Conservation (phyloP, 345 rosid genomes). For the Moricandia moricandioides region DNA sequence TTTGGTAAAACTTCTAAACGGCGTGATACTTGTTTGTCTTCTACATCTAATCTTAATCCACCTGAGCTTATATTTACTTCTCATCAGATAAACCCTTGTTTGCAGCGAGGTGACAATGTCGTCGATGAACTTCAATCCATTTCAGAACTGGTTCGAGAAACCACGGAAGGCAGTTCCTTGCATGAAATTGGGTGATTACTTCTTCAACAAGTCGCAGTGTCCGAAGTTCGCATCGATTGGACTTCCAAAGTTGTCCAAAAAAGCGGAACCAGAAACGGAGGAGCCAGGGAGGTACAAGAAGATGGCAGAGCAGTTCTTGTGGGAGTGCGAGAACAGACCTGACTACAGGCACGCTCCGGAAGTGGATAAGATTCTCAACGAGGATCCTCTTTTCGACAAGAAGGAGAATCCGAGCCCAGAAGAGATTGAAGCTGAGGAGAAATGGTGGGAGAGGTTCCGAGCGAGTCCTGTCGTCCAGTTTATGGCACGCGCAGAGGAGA, state of each 20-base stretch:
- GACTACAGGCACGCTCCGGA: conserved; percentile 74
- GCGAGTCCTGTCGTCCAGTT: conserved; percentile 71
- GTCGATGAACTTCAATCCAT: conserved; percentile 74
- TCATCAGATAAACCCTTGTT: conserved; percentile 17
- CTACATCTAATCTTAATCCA: conserved; percentile 22
- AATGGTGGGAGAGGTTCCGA: conserved; percentile 66
- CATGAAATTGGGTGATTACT: conserved; percentile 47
- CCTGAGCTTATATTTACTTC: neutral
- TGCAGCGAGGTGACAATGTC: conserved; percentile 48
- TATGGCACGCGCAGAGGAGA: conserved; percentile 57
- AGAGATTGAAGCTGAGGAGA: conserved; percentile 63
- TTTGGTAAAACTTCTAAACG: neutral
- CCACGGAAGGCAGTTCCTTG: conserved; percentile 62
- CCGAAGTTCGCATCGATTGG: conserved; percentile 63
- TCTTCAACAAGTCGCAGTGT: conserved; percentile 30
- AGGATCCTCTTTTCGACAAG: conserved; percentile 57
- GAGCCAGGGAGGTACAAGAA: conserved; percentile 45
- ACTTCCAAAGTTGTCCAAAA: conserved; percentile 39
- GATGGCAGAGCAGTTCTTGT: conserved; percentile 61
- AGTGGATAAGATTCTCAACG: conserved; percentile 63
- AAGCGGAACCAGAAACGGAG: conserved; percentile 36
- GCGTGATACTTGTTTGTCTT: conserved; percentile 16
- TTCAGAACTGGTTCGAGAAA: conserved; percentile 74
- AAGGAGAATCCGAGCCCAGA: conserved; percentile 68
- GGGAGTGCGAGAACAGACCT: conserved; percentile 77